These are phyloP conservation scores for Lantana camara DNA, from an alignment of 257 asterid genomes.

Conservation along the genomic window DNA sequence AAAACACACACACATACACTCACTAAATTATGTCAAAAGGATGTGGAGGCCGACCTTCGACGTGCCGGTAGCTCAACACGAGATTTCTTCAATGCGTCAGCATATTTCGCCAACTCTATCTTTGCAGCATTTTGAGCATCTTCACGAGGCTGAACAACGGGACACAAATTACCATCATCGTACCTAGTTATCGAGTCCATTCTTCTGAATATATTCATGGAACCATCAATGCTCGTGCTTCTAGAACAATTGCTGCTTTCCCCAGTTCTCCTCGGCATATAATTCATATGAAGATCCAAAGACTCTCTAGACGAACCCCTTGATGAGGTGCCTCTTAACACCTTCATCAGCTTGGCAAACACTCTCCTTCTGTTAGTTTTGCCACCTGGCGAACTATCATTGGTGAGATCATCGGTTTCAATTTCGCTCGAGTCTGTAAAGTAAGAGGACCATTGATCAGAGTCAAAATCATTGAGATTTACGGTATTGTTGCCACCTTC, in stretches of 20 bases:
- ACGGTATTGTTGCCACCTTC: constrained; percentile 43
- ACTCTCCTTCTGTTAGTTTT: constrained; percentile 47
- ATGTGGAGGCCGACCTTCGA: constrained; percentile 58
- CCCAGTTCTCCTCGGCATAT: constrained; percentile 36
- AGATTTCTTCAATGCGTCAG: constrained; percentile 70
- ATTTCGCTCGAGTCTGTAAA: constrained; percentile 62
- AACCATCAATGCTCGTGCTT: constrained; percentile 49
- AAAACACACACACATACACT: not conserved
- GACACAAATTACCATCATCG: constrained; percentile 18
- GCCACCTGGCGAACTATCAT: constrained; percentile 36
- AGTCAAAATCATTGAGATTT: constrained; percentile 47
- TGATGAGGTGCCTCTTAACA: constrained; percentile 58
- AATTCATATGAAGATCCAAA: constrained; percentile 47
- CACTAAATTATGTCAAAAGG: constrained; percentile 36
- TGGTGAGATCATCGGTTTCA: constrained; percentile 46
- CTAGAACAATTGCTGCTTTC: constrained; percentile 36
- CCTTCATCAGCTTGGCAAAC: constrained; percentile 60
- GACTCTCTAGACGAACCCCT: constrained; percentile 51
- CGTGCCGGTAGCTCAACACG: constrained; percentile 34
- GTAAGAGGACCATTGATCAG: constrained; percentile 56
- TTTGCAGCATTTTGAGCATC: constrained; percentile 49
- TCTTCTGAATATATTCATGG: constrained; percentile 43
- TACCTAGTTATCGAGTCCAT: constrained; percentile 33
- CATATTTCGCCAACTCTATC: constrained; percentile 68
- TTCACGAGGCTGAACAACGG: constrained; percentile 31